Evolutionary conservation across 805 yeast genomes (phyloP), one percentile per base, ranked within the genome.

Genomic region (Sungouiella thailandica): DNA sequence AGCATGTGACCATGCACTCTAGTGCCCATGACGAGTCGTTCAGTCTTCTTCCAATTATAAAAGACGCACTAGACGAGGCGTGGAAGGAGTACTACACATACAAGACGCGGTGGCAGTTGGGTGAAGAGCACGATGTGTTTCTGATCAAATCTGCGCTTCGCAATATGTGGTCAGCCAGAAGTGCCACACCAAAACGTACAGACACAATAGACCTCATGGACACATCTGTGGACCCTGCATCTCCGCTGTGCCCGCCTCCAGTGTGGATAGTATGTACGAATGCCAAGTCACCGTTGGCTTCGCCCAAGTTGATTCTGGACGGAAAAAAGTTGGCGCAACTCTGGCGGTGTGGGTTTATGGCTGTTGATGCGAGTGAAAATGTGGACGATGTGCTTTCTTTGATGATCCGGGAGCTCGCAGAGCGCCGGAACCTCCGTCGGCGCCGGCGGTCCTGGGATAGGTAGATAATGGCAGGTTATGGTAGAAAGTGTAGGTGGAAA

Each of bases 321-420:
- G 94, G 93, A 0, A 63, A 61, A 37, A 55, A 68, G 18, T 50
- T 81, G 32, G 85, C 87, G 0, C 52, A 60, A 14, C 48, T 60
- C 15, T 83, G 90, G 90, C 66, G 70, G 2, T 72, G 81, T 44
- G 78, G 84, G 0, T 83, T 80, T 54, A 65, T 80, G 8, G 72
- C 74, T 3, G 60, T 80, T n/a, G 86, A 82, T 43, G 73, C 70
- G 34, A 64, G 68, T 23, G 70, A 72, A 41, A 57, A 58, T 6
- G 75, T 78, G 6, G 87, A 82, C 37, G 76, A 72, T 35, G 65
- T 76, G 1, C 39, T 82, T 30, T 69, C 80, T 3, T 49, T 80
- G 36, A 58, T 80, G 57, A 62, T 82, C 1, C 55, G 83, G 38
- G 88, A 81, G 43, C 60, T 77, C 19, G 65, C 75, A 0, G 86